A percentile compares a stretch with the other conserved stretches of the same genome.
These are phyloP conservation scores for Artemisia tridentata DNA, from an alignment of 129 eudicot species.

Conservation along the genomic window DNA sequence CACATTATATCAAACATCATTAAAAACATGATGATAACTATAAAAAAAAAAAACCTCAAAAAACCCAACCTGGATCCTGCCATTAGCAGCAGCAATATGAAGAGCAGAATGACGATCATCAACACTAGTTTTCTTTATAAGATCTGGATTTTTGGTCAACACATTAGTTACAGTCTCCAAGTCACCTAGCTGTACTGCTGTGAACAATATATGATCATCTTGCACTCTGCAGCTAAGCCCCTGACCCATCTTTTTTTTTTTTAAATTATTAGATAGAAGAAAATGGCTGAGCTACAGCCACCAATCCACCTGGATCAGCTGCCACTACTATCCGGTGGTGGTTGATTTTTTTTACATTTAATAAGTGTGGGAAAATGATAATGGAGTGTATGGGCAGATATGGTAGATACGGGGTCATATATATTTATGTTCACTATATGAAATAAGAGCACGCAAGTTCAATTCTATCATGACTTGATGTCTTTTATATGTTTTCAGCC, in stretches of 20 bases:
- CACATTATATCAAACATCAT: neutral
- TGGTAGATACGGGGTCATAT: neutral
- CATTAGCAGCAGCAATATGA: conserved; percentile 85
- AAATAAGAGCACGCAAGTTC: too few species aligned
- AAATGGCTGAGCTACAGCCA: too few species aligned
- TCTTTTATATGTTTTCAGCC: too few species aligned
- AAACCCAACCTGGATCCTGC: conserved; percentile 65
- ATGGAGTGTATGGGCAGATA: neutral
- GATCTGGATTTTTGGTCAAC: conserved; percentile 44
- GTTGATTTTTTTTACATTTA: neutral
- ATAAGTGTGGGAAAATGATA: neutral
- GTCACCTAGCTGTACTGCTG: conserved; percentile 66
- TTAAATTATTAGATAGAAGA: too few species aligned
- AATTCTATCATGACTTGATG: too few species aligned
- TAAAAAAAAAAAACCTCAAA: too few species aligned
- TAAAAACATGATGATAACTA: too few species aligned
- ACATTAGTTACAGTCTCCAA: conserved; percentile 39
- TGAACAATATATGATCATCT: conserved; percentile 52
- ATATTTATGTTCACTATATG: too few species aligned
- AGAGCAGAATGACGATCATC: conserved; percentile 56
- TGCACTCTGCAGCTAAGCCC: conserved; percentile 53
- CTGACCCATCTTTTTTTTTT: conserved; percentile 71
- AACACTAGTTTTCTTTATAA: conserved; percentile 36
- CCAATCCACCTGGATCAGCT: too few species aligned
- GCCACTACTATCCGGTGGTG: neutral